Percentiles rank a stretch among this genome's conserved stretches.
phyloP scores from a whole-genome alignment of 805 yeast genomes.

The Saturnispora serradocipensis region DNA sequence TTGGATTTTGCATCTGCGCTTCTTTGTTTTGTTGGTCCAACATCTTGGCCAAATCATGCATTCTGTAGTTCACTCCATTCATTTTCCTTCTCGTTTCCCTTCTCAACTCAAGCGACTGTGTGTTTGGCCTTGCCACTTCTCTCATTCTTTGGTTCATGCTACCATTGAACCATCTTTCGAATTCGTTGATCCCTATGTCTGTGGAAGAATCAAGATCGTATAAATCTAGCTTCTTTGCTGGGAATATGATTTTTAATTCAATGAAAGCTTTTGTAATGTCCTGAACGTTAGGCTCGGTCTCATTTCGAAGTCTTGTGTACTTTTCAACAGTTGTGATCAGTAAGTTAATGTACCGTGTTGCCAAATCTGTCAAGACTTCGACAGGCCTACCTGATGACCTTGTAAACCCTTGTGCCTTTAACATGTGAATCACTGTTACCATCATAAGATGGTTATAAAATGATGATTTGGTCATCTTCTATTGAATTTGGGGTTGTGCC shows the following conservation, averaged over 20 bases:
- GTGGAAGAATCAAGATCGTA: slow-evolving; percentile 40
- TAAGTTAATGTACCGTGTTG: slow-evolving; percentile 51
- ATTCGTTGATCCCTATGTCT: slow-evolving; percentile 38
- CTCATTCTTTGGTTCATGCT: slow-evolving; percentile 37
- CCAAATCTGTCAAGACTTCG: slow-evolving; percentile 70
- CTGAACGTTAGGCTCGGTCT: slow-evolving; percentile 34
- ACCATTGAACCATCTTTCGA: slow-evolving; percentile 49
- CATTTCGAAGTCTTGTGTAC: slow-evolving; percentile 39
- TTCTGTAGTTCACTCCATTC: slow-evolving; percentile 22
- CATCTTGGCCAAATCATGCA: slow-evolving; percentile 28
- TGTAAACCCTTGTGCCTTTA: slow-evolving; percentile 80
- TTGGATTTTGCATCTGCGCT: slow-evolving; percentile 20
- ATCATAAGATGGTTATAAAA: slow-evolving; percentile 26
- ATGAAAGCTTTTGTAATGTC: slow-evolving; percentile 69
- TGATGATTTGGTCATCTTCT: slow-evolving; percentile 16
- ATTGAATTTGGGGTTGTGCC: neutral
- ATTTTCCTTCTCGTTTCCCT: slow-evolving; percentile 14
- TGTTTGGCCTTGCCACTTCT: slow-evolving; percentile 26
- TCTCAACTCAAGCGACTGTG: slow-evolving; percentile 19
- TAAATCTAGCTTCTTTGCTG: slow-evolving; percentile 45
- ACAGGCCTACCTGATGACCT: slow-evolving; percentile 54
- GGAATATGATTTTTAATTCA: slow-evolving; percentile 52
- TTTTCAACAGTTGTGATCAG: slow-evolving; percentile 41
- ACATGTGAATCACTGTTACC: slow-evolving; percentile 38
- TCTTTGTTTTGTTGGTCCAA: slow-evolving; percentile 21